phyloP scores from a whole-genome alignment of 768 basidiomycete species.

The Trametes sanguinea region DNA sequence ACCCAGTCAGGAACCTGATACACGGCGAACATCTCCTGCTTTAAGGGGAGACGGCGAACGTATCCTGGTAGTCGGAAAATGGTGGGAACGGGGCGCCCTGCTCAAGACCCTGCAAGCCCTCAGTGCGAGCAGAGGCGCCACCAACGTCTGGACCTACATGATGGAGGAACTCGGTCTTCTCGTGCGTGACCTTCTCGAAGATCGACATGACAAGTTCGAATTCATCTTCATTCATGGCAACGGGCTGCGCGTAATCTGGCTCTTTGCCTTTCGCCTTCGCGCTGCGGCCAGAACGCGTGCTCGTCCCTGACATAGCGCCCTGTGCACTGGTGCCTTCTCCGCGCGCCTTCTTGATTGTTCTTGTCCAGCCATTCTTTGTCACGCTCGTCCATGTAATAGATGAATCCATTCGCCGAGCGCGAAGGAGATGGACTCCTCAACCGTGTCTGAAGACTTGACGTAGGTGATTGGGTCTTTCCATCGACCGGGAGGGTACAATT shows the following conservation, averaged over 20 bases:
- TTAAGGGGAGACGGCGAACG: slow-evolving; percentile 69
- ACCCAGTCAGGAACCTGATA: slow-evolving; percentile 70
- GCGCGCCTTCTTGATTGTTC: slow-evolving; percentile 84
- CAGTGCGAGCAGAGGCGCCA: slow-evolving; percentile 1
- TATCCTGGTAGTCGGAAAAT: slow-evolving; percentile 72
- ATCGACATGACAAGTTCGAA: slow-evolving; percentile 96
- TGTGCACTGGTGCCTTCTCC: slow-evolving; percentile 85
- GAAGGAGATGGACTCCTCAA: slow-evolving; percentile 69
- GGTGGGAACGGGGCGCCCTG: slow-evolving; percentile 70
- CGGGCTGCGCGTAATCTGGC: slow-evolving; percentile 62
- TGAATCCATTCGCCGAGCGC: slow-evolving; percentile 73
- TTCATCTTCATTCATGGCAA: slow-evolving; percentile 84
- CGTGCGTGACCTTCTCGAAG: slow-evolving; percentile 88
- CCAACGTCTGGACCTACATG: slow-evolving; percentile 56
- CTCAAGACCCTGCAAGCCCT: slow-evolving; percentile 52
- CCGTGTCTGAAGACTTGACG: slow-evolving; percentile 80
- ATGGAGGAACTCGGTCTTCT: slow-evolving; percentile 87
- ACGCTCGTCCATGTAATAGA: slow-evolving; percentile 94
- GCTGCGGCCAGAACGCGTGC: slow-evolving; percentile 62
- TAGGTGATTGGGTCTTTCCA: slow-evolving; percentile 82
- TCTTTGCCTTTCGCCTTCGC: slow-evolving; percentile 86
- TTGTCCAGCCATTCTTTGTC: slow-evolving; percentile 94
- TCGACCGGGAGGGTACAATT: slow-evolving; percentile 65
- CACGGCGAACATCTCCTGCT: slow-evolving; percentile 65
- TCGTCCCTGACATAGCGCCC: slow-evolving; percentile 58